Percentiles rank a stretch among this genome's conserved stretches.
These are phyloP conservation scores for Candida sp. DNA, from an alignment of 1,139 yeast genomes.

Conservation along the genomic window DNA sequence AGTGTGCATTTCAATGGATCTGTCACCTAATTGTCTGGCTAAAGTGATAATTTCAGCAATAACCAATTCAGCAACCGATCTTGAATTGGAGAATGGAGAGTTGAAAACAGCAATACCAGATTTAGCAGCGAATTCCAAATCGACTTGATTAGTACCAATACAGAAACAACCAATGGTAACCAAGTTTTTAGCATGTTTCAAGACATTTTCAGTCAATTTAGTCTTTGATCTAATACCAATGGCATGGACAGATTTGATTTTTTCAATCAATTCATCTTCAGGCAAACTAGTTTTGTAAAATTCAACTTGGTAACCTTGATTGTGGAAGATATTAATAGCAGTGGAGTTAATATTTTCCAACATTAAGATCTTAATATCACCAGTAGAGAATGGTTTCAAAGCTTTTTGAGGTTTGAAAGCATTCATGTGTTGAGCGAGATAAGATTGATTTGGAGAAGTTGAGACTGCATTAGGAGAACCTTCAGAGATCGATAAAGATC, in stretches of 20 bases:
- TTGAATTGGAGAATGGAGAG: conserved; percentile 97
- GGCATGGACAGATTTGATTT: conserved; percentile 91
- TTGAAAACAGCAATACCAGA: conserved; percentile 96
- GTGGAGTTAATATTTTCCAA: conserved; percentile 92
- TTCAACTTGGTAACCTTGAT: conserved; percentile 97
- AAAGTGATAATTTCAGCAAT: conserved; percentile 92
- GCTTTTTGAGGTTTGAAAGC: conserved; percentile 57
- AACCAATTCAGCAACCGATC: conserved; percentile 98
- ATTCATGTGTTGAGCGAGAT: conserved; percentile 40
- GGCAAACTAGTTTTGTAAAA: conserved; percentile 86
- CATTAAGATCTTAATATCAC: conserved; percentile 86
- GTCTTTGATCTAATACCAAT: conserved; percentile 98
- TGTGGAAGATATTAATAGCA: conserved; percentile 79
- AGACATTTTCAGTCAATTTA: conserved; percentile 72
- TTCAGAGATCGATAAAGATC: conserved; percentile 47
- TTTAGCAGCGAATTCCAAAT: conserved; percentile 86
- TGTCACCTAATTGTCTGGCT: conserved; percentile 96
- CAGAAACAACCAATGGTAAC: conserved; percentile 97
- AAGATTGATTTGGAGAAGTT: conserved; percentile 65
- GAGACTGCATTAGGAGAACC: conserved; percentile 66
- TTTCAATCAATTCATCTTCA: conserved; percentile 93
- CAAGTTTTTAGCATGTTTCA: conserved; percentile 84
- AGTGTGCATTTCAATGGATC: conserved; percentile 93
- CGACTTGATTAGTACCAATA: conserved; percentile 98
- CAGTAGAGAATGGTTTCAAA: conserved; percentile 85